Evolutionary conservation across 306 rosid species (phyloP), one percentile per base, ranked within the genome.

Genomic region (Hippophae tibetana): DNA sequence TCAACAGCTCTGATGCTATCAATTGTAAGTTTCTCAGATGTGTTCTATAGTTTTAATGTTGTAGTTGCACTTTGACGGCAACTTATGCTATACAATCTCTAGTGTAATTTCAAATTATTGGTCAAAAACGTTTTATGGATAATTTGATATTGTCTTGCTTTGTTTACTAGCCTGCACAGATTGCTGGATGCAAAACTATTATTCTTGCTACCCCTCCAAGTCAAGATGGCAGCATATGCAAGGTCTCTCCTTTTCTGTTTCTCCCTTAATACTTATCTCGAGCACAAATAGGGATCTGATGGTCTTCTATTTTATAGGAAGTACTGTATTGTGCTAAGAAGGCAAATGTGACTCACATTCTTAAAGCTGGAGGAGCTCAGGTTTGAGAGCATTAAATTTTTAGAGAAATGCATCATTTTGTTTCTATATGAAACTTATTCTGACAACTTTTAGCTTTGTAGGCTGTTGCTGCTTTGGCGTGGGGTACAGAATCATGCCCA

Each of bases 351-450:
- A 83, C 95, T 69, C 90, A 92, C 89, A 82, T 92, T 68, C 96
- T 92, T 75, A 82, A 88, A 81, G 99, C 96, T 60, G 99, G 99
- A 69, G 99, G 99, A 61, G 99, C 99, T 61, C 99, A 92, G 99
- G 96, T 87, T 68, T 68, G 38, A 31, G 38, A 2, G 38, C 38
- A 31, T 31, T 31, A 31, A 31, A 0, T 31, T 31, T 31, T 31
- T 31, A 31, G 38, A 31, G 38, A 31, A 31, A 31, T 31, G 5
- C 38, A 31, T 31, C 38, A 31, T 31, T 31, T 31, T 4, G 38
- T 31, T 31, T 31, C 38, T 31, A 31, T 31, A 4, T 31, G 38
- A 31, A 31, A 31, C 38, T 31, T 31, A 31, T 2, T 31, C 3
- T 31, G 38, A 31, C 38, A 31, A 31, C 38, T 54, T 47, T 67